phyloP scores from a whole-genome alignment of 768 basidiomycete species.

The Boletus edulis region DNA sequence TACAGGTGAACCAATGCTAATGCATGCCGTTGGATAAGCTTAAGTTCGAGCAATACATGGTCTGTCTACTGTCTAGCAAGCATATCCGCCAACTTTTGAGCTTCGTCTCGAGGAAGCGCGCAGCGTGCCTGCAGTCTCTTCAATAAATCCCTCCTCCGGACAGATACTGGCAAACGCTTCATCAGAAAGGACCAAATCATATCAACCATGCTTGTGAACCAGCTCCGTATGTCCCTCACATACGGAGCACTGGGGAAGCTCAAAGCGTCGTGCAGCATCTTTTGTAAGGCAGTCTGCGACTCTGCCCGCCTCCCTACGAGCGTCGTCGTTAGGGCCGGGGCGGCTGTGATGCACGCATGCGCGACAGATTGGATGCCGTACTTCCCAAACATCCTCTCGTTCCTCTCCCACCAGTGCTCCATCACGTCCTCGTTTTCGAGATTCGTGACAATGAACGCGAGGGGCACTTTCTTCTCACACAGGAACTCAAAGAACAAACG shows the following conservation, averaged over 20 bases:
- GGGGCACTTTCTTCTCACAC: conserved; percentile 6
- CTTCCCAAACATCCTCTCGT: background rate
- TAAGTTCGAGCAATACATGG: no score
- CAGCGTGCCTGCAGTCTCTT: background rate
- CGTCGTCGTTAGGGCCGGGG: background rate
- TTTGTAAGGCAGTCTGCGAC: background rate
- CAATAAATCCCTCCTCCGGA: background rate
- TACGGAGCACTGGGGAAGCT: background rate
- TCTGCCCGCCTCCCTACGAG: background rate
- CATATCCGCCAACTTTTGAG: background rate
- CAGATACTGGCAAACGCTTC: background rate
- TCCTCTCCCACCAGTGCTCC: conserved; percentile 14
- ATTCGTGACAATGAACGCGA: conserved; percentile 11
- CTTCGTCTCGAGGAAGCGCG: background rate
- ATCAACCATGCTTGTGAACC: background rate
- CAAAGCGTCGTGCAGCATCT: background rate
- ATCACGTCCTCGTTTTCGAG: conserved; percentile 4
- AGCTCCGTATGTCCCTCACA: background rate
- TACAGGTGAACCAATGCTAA: no score
- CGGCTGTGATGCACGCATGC: conserved; percentile 13
- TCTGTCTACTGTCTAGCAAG: background rate
- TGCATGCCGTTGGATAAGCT: no score
- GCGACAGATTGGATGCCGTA: conserved; percentile 1
- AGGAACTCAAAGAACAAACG: conserved; percentile 12
- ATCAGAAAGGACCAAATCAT: background rate